These are phyloP conservation scores for Microdochium nivale DNA, from an alignment of 2,329 filamentous ascomycete species.

Conservation along the genomic window DNA sequence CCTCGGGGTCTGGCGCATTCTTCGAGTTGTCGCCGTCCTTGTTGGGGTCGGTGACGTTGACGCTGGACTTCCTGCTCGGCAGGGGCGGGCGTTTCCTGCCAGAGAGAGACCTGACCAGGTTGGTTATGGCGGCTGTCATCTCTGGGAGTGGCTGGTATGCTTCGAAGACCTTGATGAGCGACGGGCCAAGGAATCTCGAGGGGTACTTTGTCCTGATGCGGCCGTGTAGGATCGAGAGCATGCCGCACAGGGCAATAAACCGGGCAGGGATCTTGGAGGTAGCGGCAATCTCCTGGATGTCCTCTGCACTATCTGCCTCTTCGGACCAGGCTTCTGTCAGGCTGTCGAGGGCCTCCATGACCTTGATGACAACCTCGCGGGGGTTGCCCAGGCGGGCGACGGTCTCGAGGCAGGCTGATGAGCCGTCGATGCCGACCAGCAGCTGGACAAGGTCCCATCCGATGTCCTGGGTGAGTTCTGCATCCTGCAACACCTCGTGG, in stretches of 20 bases:
- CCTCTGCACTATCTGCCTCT: slow-evolving; percentile 9
- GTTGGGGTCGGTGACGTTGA: slow-evolving; percentile 44
- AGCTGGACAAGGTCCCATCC: slow-evolving; percentile 79
- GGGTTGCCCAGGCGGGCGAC: slow-evolving; percentile 73
- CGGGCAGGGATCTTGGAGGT: slow-evolving; percentile 27
- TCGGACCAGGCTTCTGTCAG: slow-evolving; percentile 28
- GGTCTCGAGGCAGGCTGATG: slow-evolving; percentile 63
- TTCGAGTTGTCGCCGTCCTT: slow-evolving; percentile 43
- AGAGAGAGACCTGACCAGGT: slow-evolving; percentile 61
- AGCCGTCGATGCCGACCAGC: slow-evolving; percentile 57
- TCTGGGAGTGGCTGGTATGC: slow-evolving; percentile 58
- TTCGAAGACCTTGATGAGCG: slow-evolving; percentile 62
- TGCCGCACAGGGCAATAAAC: slow-evolving; percentile 61
- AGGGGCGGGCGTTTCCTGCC: slow-evolving; percentile 57
- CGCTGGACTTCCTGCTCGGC: slow-evolving; percentile 50
- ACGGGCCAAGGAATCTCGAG: slow-evolving; percentile 68
- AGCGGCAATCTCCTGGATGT: slow-evolving; percentile 6
- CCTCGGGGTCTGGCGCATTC: slow-evolving; percentile 55
- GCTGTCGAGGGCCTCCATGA: slow-evolving; percentile 61
- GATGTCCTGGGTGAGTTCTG: slow-evolving; percentile 62
- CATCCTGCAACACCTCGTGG: slow-evolving; percentile 60
- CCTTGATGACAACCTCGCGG: slow-evolving; percentile 72
- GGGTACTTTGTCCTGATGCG: slow-evolving; percentile 71
- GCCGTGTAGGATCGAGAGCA: slow-evolving; percentile 65
- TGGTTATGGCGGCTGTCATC: slow-evolving; percentile 61